phyloP scores from a whole-genome alignment of 2,329 filamentous ascomycete species.

The Dactylellina parvicollis region DNA sequence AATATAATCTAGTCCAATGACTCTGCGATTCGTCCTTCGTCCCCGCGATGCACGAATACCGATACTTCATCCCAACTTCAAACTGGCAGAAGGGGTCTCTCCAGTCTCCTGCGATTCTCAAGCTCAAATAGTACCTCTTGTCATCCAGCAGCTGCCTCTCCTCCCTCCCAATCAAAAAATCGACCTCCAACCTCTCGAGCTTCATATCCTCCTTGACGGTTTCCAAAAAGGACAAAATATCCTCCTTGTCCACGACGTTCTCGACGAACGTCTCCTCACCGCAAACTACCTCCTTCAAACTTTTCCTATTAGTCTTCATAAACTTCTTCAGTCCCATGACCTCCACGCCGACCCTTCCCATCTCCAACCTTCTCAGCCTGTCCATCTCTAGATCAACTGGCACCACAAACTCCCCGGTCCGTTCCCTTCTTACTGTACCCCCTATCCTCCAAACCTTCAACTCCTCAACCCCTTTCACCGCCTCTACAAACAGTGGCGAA shows the following conservation, averaged over 20 bases:
- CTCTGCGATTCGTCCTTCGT: conserved; percentile 6
- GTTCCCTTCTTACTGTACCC: conserved; percentile 14
- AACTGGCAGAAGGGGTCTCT: conserved; percentile 34
- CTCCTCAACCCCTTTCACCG: conserved; percentile 35
- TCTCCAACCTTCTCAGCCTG: conserved; percentile 19
- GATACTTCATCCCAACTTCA: conserved; percentile 37
- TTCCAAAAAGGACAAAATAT: conserved; percentile 20
- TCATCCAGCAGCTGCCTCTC: conserved; percentile 22
- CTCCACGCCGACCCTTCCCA: conserved; percentile 14
- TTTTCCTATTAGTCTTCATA: conserved; percentile 17
- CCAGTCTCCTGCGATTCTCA: conserved; percentile 26
- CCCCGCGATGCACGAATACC: neutral
- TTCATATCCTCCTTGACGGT: neutral
- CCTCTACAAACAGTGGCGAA: conserved; percentile 36
- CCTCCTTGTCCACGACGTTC: neutral
- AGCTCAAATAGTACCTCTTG: conserved; percentile 23
- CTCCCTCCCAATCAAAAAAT: conserved; percentile 11
- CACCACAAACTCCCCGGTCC: conserved; percentile 20
- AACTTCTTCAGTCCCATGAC: conserved; percentile 15
- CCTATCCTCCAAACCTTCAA: conserved; percentile 29
- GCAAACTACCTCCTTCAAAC: conserved; percentile 25
- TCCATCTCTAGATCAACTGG: conserved; percentile 14
- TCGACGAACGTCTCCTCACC: conserved; percentile 19
- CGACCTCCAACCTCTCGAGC: conserved; percentile 6
- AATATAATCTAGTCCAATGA: conserved; percentile 24